These are phyloP conservation scores for Cladorrhinum sp. DNA, from an alignment of 2,329 filamentous ascomycete genomes.

Conservation along the genomic window DNA sequence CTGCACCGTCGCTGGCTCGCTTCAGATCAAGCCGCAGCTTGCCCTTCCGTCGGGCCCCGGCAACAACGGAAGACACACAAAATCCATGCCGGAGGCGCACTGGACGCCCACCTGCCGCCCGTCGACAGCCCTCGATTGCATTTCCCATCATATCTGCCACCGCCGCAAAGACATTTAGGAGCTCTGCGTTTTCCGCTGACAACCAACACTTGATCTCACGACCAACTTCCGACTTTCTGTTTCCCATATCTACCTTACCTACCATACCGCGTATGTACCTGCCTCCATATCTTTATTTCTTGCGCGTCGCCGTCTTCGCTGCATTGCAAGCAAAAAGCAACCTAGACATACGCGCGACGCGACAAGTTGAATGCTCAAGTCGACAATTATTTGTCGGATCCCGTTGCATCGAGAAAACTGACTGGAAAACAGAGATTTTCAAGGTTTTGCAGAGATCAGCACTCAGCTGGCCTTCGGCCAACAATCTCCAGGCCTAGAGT, in stretches of 20 bases:
- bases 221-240: background rate
- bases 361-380: background rate
- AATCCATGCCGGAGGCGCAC: background rate
- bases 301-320: background rate
- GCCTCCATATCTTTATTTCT: background rate
- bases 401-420: background rate
- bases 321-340: background rate
- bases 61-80: background rate
- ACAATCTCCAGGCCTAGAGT: background rate
- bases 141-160: background rate
- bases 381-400: background rate
- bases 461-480: background rate
- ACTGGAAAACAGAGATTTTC: background rate
- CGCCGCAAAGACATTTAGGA: background rate
- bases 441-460: background rate
- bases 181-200: background rate
- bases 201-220: background rate
- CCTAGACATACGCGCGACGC: background rate
- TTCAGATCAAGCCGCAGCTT: background rate
- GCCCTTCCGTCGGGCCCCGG: background rate
- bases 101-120: background rate
- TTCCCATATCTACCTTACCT: background rate
- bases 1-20: background rate
- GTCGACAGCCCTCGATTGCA: background rate
- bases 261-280: too few relatives aligned